A percentile compares a stretch with the other conserved stretches of the same genome.
phyloP scores from a whole-genome alignment of 768 basidiomycete species.

The Xerocomellus amylosporus region DNA sequence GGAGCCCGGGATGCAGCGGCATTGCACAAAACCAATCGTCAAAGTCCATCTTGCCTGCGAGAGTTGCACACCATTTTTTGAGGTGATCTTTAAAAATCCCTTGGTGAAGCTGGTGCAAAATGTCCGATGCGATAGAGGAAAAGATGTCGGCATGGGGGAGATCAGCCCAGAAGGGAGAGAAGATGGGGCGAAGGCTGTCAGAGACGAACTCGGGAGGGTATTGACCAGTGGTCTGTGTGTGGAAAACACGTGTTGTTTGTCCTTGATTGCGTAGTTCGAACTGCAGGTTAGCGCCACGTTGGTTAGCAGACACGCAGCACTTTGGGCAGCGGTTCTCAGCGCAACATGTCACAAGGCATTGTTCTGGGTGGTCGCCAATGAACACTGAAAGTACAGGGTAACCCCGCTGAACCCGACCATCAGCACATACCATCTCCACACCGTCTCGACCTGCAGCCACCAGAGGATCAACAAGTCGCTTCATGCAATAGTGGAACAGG shows the following conservation, averaged over 20 bases:
- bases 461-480: neutral
- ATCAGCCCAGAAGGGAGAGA: neutral
- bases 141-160: neutral
- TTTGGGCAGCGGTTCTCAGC: no score
- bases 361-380: neutral
- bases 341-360: neutral
- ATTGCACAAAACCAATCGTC: neutral
- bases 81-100: neutral
- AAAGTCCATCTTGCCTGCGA: neutral
- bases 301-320: neutral
- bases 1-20: neutral
- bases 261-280: neutral
- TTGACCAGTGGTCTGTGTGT: neutral
- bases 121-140: neutral
- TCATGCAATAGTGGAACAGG: neutral
- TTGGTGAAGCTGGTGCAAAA: neutral
- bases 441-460: neutral
- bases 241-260: neutral
- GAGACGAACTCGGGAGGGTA: neutral
- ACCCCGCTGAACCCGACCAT: neutral
- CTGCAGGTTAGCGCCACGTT: neutral
- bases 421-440: neutral
- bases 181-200: neutral
- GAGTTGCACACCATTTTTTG: neutral
- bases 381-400: neutral